Conservation (phyloP, 169 alveolate species). For the Plasmodium gonderi region DNA sequence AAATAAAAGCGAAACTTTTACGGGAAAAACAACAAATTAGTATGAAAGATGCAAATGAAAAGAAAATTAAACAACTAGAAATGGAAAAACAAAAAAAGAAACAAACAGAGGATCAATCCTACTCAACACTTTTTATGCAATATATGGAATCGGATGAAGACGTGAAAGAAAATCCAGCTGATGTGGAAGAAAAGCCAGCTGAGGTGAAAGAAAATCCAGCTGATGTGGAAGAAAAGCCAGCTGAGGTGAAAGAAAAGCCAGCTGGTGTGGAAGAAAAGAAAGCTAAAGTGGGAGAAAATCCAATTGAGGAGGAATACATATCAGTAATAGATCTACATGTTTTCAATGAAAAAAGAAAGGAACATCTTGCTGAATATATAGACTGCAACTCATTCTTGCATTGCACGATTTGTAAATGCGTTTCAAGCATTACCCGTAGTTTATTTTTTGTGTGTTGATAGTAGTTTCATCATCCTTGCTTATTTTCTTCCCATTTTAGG, state of each 20-base stretch:
- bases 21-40: slow-evolving; percentile 37
- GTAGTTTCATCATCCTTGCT: too few species aligned
- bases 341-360: neutral
- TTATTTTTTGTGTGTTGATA: neutral
- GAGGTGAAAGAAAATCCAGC: slow-evolving; percentile 2
- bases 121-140: slow-evolving; percentile 57
- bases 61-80: neutral
- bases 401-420: neutral
- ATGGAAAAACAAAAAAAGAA: neutral
- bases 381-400: neutral
- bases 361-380: too few species aligned
- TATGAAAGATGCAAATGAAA: slow-evolving; percentile 31
- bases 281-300: neutral
- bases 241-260: slow-evolving; percentile 2
- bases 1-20: slow-evolving; percentile 26
- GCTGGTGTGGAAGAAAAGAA: too few species aligned
- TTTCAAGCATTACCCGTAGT: neutral
- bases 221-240: too few species aligned
- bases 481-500: neutral
- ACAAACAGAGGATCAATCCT: slow-evolving; percentile 43
- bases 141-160: slow-evolving; percentile 70
- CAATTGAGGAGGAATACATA: neutral
- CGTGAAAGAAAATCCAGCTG: neutral
- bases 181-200: too few species aligned
- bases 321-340: neutral